Percentiles rank a stretch among this genome's conserved stretches.
These are phyloP conservation scores for Monosiga brevicollis DNA, from an alignment of 78 protist genomes.

Conservation along the genomic window DNA sequence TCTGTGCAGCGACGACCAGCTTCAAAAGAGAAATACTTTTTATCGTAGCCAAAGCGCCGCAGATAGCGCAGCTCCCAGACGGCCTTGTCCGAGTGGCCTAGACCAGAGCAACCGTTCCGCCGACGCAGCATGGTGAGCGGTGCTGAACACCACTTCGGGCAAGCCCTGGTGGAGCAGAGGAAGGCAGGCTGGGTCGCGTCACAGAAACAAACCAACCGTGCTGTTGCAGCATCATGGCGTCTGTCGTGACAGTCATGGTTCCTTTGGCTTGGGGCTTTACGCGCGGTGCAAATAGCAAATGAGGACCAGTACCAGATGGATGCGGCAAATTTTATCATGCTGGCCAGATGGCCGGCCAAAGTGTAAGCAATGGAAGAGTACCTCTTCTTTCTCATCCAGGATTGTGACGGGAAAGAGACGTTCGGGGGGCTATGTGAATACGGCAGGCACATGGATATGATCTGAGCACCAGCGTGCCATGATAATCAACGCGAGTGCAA, in stretches of 20 bases:
- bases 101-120: background rate
- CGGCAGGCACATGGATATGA: background rate
- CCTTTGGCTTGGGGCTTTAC: too few species aligned
- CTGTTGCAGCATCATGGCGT: background rate
- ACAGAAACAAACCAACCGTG: background rate
- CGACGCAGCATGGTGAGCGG: background rate
- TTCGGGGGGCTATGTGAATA: background rate
- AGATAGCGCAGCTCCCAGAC: background rate
- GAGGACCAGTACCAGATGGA: too few species aligned
- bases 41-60: background rate
- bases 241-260: background rate
- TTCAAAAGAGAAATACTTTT: background rate
- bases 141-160: background rate
- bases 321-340: too few species aligned
- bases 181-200: background rate
- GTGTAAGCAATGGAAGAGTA: background rate
- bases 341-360: too few species aligned
- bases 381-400: background rate
- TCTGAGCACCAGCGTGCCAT: background rate
- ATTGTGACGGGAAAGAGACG: background rate
- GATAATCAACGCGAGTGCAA: too few species aligned
- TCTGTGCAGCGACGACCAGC: background rate
- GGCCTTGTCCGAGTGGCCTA: background rate
- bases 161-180: background rate
- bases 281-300: too few species aligned